These are phyloP conservation scores for Glebionis coronaria DNA, from an alignment of 129 eudicot genomes.

Conservation along the genomic window DNA sequence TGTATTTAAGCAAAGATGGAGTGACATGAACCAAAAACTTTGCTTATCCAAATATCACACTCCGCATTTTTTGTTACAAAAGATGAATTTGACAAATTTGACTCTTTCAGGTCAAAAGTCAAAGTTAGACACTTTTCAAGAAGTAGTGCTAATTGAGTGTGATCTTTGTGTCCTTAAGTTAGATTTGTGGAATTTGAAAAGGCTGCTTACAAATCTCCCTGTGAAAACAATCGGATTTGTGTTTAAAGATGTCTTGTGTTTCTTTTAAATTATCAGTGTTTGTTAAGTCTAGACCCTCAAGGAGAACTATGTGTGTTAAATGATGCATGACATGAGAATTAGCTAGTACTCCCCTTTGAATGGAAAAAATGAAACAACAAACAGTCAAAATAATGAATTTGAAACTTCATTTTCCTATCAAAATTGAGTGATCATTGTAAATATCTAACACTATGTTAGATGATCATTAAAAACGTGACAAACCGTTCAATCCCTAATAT, in stretches of 20 bases:
- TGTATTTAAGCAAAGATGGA: constrained; percentile 10
- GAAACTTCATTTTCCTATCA: no score
- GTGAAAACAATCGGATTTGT: constrained; percentile 5
- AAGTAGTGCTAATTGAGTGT: not conserved
- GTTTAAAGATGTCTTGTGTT: constrained; percentile 1
- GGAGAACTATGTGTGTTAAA: not conserved
- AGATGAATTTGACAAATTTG: not conserved
- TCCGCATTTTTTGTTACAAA: constrained; percentile 5
- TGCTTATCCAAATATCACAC: constrained; percentile 11
- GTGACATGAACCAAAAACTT: constrained; percentile 24
- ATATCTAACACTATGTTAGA: not conserved
- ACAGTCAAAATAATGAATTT: no score
- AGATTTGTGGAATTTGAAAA: constrained; percentile 3
- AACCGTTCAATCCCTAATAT: not conserved
- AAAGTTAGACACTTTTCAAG: constrained; percentile 3
- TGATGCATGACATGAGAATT: no score
- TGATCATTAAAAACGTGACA: not conserved
- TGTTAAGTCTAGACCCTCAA: not conserved
- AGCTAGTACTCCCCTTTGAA: no score
- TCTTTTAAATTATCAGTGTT: not conserved
- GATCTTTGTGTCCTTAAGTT: constrained; percentile 5
- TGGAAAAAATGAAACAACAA: no score
- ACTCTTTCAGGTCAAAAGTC: not conserved
- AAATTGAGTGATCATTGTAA: no score
- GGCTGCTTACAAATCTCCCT: constrained; percentile 9